phyloP scores from a whole-genome alignment of 2,329 filamentous ascomycete genomes.

The Pyricularia sp. region DNA sequence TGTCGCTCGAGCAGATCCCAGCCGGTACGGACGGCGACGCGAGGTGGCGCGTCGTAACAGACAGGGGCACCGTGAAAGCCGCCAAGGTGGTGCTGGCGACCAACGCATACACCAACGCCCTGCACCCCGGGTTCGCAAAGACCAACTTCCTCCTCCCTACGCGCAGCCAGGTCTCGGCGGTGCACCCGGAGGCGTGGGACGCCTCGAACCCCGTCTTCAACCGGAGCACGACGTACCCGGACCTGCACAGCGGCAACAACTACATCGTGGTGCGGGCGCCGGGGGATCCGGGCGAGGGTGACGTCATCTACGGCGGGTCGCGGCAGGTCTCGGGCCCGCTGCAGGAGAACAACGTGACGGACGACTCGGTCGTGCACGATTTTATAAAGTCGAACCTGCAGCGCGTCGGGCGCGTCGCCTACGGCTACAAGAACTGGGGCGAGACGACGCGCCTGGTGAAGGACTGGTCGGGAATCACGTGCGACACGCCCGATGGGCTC shows the following conservation, averaged over 20 bases:
- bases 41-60: constrained; percentile 12
- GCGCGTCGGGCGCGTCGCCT: constrained; percentile 30
- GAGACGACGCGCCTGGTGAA: constrained; percentile 24
- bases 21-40: constrained; percentile 17
- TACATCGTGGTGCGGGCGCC: constrained; percentile 49
- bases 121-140: constrained; percentile 24
- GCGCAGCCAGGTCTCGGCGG: neutral
- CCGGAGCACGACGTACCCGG: constrained; percentile 35
- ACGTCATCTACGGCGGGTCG: constrained; percentile 51
- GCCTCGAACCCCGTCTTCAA: constrained; percentile 14
- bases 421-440: constrained; percentile 37
- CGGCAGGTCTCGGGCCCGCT: constrained; percentile 16
- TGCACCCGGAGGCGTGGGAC: neutral
- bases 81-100: constrained; percentile 14
- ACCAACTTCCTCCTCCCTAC: neutral
- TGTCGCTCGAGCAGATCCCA: constrained; percentile 7
- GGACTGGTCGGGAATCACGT: constrained; percentile 42
- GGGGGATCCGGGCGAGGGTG: constrained; percentile 27
- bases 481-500: constrained; percentile 37
- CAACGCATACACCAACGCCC: constrained; percentile 16
- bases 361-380: constrained; percentile 40
- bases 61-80: constrained; percentile 20
- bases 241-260: constrained; percentile 41
- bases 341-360: constrained; percentile 38
- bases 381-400: constrained; percentile 33